Evolutionary conservation across 768 basidiomycete species (phyloP).

Genomic region (Tylopilus sp.): DNA sequence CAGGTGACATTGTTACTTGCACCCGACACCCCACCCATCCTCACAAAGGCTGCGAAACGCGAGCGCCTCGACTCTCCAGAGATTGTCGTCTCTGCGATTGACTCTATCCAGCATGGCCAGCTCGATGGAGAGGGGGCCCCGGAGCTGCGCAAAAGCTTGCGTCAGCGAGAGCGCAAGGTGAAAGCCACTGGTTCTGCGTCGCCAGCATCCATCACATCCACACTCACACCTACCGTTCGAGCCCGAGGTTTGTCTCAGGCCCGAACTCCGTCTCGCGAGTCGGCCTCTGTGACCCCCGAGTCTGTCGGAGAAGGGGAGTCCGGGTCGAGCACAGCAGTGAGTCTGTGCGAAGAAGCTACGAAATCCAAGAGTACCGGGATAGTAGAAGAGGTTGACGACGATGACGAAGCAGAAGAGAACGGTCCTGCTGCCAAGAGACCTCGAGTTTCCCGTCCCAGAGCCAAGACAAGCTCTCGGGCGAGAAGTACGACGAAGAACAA

Average conservation of each 20-base stretch:
- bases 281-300: conserved; percentile 23
- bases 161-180: conserved; percentile 27
- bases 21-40: conserved; percentile 7
- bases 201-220: conserved; percentile 29
- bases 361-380: conserved; percentile 19
- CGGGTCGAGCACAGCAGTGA: conserved; percentile 33
- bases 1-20: conserved; percentile 16
- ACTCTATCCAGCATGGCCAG: conserved; percentile 7
- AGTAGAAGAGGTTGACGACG: conserved; percentile 12
- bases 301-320: conserved; percentile 27
- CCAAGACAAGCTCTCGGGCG: conserved; percentile 23
- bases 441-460: conserved; percentile 18
- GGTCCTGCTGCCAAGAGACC: conserved; percentile 18
- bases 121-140: conserved; percentile 21
- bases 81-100: conserved; percentile 9
- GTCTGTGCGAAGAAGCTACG: conserved; percentile 26
- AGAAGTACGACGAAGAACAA: conserved; percentile 15
- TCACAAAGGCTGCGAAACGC: conserved; percentile 19
- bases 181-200: conserved; percentile 18
- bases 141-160: conserved; percentile 29
- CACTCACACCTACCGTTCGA: conserved; percentile 27
- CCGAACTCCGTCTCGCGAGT: conserved; percentile 21
- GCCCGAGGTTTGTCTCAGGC: conserved; percentile 20
- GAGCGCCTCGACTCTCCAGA: conserved; percentile 22
- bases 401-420: conserved; percentile 17